Base-by-base conservation (phyloP, 352 stramenopile genomes). In the Phytopythium kandeliae region DNA sequence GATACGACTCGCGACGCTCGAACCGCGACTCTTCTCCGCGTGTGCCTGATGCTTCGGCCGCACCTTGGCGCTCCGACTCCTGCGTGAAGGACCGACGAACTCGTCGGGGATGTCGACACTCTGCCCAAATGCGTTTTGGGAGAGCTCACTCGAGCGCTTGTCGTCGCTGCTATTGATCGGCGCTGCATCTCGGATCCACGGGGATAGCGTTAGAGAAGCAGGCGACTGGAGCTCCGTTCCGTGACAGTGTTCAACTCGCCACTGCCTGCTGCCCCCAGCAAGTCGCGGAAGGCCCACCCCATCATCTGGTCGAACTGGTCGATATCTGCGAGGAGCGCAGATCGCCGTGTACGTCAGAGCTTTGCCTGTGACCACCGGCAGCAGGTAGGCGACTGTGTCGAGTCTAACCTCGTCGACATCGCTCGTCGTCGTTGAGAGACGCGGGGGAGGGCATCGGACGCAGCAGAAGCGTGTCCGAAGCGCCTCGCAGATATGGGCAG, bases 251-350 rank as follows among this genome's bases (percentile, higher is more conserved):
- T 15, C 30, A 4, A 38, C 48, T 16, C 58, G 73, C 67, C 57
- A 24, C 48, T 21, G 25, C 54, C 28, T 3, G 48, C 47, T 24
- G 8, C 12, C 15, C 56, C 34, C 6, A 25, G 51, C 8, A 80
- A 34, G 35, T 81, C 55, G 15, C 47, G 71, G 43, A 87, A 83
- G 1, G 59, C 62, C 75, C 73, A 89, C 26, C 78, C 78, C 76
- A 86, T 86, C 34, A 55, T 42, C 9, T 83, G 55, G 9, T 67
- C 75, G 48, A 89, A 89, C 25, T 50, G 69, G 25, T 72, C 64
- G 13, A 89, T 58, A 12, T 89, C 78, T 85, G 17, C 44, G 12
- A n/a, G n/a, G n/a, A n/a, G n/a, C n/a, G n/a, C n/a, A n/a, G n/a
- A n/a, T n/a, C n/a, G n/a, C n/a, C n/a, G n/a, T n/a, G n/a, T n/a